Base-by-base conservation (phyloP, 1,284 basidiomycete species). In the Ustilago shanxiensis region DNA sequence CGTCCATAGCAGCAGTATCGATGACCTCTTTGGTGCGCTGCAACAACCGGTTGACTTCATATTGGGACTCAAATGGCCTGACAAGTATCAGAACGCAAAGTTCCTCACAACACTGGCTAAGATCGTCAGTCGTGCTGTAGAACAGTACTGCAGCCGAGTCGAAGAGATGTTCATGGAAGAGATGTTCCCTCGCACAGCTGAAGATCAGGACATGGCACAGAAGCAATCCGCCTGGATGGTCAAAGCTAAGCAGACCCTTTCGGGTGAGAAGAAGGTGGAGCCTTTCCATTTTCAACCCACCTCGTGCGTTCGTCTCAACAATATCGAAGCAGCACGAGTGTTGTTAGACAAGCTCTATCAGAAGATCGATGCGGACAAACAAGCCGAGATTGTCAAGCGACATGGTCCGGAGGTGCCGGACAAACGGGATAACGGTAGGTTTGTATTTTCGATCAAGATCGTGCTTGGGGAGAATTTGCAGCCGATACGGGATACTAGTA, bases 251-350 rank as follows among this genome's bases (percentile, higher is more conserved):
- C 92, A 92, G 81, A 88, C 88, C 1, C 88, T 95, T 8, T 88
- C 92, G 67, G 92, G 92, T 22, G 95, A 98, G 86, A 95, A 94
- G 88, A 95, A 93, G 86, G 89, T 94, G 54, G 93, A 94, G 81
- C 93, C 94, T 7, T 99, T 97, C 89, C 94, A 95, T 82, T 98
- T 99, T 88, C 92, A 91, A 60, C 89, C 95, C 0, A 67, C 44
- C 16, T 95, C 94, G 0, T 98, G 96, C 83, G 94, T 99, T 82
- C 98, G 98, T 88, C 89, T 99, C 53, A 99, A 99, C 88, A 98
- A 99, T 85, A 92, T 99, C 74, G 95, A 97, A 81, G 92, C 94
- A 2, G 95, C 95, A 1, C 90, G 95, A 13, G 91, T 91, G 66
- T 89, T 97, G 60, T 89, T 99, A 61, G 97, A 99, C 86, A 93